Percentiles rank a stretch among this genome's conserved stretches.
Conservation (phyloP, 495 filamentous ascomycete genomes). For the Talaromyces borbonicus region DNA sequence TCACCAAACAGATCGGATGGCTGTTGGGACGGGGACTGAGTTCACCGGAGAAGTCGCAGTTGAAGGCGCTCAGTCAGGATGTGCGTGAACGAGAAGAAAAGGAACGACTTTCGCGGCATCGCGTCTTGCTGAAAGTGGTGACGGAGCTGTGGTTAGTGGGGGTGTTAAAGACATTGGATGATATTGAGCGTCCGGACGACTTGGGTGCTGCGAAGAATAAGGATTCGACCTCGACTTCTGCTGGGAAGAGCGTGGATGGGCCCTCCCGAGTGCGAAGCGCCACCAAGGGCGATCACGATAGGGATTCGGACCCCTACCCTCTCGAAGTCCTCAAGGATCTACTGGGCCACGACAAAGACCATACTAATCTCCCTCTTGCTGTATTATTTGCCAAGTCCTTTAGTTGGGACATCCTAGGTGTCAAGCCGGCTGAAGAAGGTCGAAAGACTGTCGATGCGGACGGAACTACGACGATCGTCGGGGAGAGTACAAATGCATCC, state of each 20-base stretch:
- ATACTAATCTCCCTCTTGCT: constrained; percentile 80
- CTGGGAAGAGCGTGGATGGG: constrained; percentile 45
- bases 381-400: constrained; percentile 95
- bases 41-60: constrained; percentile 76
- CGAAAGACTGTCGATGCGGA: constrained; percentile 81
- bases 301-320: constrained; percentile 72
- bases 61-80: constrained; percentile 73
- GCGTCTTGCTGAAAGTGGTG: constrained; percentile 75
- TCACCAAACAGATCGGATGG: constrained; percentile 88
- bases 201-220: constrained; percentile 57
- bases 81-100: constrained; percentile 92
- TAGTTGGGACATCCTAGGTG: constrained; percentile 87
- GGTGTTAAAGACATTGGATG: constrained; percentile 77
- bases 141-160: constrained; percentile 96
- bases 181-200: constrained; percentile 80
- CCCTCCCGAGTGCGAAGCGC: constrained; percentile 34
- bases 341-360: constrained; percentile 84
- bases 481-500: constrained; percentile 32
- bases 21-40: constrained; percentile 83
- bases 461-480: constrained; percentile 51
- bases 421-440: constrained; percentile 59
- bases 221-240: constrained; percentile 37
- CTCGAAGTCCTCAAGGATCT: constrained; percentile 95
- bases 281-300: constrained; percentile 30
- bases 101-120: constrained; percentile 77